Percentiles rank a stretch among this genome's conserved stretches.
Evolutionary conservation across 2,329 filamentous ascomycete species (phyloP).

Genomic region (Mariannaea elegans): DNA sequence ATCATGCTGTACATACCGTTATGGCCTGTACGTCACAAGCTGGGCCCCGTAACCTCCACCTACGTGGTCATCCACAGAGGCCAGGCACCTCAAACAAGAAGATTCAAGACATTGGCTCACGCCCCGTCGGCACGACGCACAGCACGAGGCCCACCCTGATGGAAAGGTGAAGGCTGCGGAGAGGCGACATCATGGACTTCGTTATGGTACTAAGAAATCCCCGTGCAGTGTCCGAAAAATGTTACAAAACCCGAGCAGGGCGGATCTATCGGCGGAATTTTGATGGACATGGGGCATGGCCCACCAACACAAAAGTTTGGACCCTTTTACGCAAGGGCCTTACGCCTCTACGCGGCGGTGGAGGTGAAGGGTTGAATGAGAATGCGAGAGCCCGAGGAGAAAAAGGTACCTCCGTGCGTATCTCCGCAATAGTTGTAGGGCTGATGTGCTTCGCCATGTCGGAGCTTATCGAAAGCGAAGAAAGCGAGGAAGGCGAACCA

Average conservation of each 20-base stretch:
- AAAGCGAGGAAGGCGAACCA: slow-evolving; percentile 17
- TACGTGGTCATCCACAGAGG: background rate
- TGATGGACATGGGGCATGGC: background rate
- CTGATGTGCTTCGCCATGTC: slow-evolving; percentile 10
- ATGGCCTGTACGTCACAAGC: background rate
- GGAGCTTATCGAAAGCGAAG: slow-evolving; percentile 12
- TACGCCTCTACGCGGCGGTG: background rate
- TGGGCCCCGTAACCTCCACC: background rate
- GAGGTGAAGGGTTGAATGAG: background rate
- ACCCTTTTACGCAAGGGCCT: background rate
- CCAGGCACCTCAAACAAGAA: slow-evolving; percentile 4
- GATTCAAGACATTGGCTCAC: slow-evolving; percentile 17
- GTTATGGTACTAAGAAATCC: background rate
- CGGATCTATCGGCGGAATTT: background rate
- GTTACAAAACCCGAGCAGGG: background rate
- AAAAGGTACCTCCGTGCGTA: too few relatives aligned
- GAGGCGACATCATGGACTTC: background rate
- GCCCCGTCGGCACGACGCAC: slow-evolving; percentile 16
- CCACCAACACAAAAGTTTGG: background rate
- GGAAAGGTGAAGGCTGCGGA: background rate
- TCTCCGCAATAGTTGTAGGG: slow-evolving; percentile 15
- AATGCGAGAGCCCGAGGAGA: background rate
- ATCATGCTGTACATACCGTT: background rate
- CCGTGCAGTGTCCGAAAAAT: slow-evolving; percentile 14
- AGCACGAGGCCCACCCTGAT: slow-evolving; percentile 18